Percentiles rank a stretch among this genome's conserved stretches.
phyloP scores from a whole-genome alignment of 805 yeast genomes.

The Saccharomycopsis sp. region DNA sequence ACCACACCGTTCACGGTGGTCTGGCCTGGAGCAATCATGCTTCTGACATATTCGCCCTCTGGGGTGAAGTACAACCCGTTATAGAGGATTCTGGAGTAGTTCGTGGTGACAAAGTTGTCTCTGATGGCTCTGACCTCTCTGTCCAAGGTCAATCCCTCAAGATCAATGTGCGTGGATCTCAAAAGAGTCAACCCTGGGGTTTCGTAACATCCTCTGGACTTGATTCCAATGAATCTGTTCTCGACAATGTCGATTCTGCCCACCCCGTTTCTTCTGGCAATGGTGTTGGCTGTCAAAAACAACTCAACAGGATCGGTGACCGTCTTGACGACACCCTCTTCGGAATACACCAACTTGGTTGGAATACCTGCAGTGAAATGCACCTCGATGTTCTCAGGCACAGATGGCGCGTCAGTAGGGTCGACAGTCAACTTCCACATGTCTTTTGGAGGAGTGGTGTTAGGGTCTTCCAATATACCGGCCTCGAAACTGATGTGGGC shows the following conservation, averaged over 20 bases:
- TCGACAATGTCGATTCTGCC: constrained; percentile 99
- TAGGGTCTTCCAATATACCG: constrained; percentile 98
- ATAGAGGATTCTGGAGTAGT: constrained; percentile 84
- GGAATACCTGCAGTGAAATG: constrained; percentile 86
- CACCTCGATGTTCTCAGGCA: constrained; percentile 83
- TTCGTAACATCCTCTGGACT: constrained; percentile 99
- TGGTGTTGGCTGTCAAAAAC: constrained; percentile 84
- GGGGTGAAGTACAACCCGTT: constrained; percentile 98
- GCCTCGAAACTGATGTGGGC: constrained; percentile 99
- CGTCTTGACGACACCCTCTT: constrained; percentile 41
- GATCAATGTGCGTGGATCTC: constrained; percentile 90
- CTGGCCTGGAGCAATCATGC: constrained; percentile 93
- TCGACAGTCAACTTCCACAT: constrained; percentile 99
- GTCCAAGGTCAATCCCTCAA: constrained; percentile 95
- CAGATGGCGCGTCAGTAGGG: constrained; percentile 88
- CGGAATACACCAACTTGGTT: constrained; percentile 60
- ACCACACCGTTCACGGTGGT: constrained; percentile 93
- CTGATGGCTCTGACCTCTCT: constrained; percentile 96
- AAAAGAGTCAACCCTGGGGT: constrained; percentile 96
- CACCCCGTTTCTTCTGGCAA: constrained; percentile 98
- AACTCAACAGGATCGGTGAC: constrained; percentile 87
- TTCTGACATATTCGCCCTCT: constrained; percentile 92
- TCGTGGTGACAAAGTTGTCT: constrained; percentile 91
- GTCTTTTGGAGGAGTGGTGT: constrained; percentile 98
- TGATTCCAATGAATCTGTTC: constrained; percentile 97